Conservation (phyloP, 2,329 filamentous ascomycete species). For the Sporothrix brunneoviolacea region DNA sequence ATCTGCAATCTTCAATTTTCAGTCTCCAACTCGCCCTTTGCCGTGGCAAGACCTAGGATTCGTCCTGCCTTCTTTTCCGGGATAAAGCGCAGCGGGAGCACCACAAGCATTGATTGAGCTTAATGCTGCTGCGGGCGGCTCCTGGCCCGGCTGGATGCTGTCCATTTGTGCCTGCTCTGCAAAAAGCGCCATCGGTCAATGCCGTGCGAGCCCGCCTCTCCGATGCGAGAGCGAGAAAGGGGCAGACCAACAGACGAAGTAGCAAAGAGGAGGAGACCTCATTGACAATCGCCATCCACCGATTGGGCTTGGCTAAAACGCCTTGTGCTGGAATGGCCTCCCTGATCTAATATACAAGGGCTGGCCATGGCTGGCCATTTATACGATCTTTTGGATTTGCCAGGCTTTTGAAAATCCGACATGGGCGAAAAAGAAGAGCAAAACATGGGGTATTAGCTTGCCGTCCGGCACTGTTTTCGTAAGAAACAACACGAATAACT, state of each 20-base stretch:
- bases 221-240: not conserved
- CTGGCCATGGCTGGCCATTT: no score
- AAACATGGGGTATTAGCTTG: constrained; percentile 4
- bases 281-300: not conserved
- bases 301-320: constrained; percentile 8
- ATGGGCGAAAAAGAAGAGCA: not conserved
- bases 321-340: not conserved
- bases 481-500: constrained; percentile 2
- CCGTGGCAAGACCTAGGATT: no score
- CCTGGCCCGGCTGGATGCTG: not conserved
- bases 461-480: not conserved
- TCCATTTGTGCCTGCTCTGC: not conserved
- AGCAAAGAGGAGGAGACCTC: not conserved
- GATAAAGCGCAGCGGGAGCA: not conserved
- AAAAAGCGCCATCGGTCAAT: not conserved
- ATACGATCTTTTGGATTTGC: not conserved
- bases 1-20: no score
- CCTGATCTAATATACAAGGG: constrained; percentile 1
- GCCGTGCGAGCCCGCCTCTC: not conserved
- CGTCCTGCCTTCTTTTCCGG: not conserved
- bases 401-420: not conserved
- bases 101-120: not conserved
- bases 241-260: not conserved
- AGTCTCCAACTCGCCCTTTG: no score
- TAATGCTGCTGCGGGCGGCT: no score